phyloP scores from a whole-genome alignment of 257 asterid genomes.

The Solanum neorickii region DNA sequence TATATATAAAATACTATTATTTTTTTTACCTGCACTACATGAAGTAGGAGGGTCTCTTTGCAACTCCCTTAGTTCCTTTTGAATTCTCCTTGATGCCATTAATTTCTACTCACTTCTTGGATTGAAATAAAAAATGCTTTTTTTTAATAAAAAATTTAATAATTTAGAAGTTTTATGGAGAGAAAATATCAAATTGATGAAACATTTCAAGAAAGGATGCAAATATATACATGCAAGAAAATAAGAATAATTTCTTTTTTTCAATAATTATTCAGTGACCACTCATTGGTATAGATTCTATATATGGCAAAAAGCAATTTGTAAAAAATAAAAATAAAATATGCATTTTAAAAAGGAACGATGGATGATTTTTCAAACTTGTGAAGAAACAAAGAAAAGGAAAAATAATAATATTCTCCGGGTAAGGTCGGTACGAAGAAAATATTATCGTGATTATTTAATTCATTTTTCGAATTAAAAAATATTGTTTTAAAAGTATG shows the following conservation, averaged over 20 bases:
- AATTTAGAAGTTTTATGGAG: neutral
- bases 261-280: neutral
- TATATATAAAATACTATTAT: neutral
- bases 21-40: constrained; percentile 3
- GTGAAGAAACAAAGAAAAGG: neutral
- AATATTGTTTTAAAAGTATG: neutral
- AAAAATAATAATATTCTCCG: neutral
- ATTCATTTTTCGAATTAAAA: neutral
- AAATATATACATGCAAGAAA: neutral
- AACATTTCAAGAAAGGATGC: neutral
- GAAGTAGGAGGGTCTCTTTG: constrained; percentile 14
- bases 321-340: neutral
- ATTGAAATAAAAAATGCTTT: neutral
- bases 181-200: neutral
- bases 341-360: neutral
- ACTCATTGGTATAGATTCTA: neutral
- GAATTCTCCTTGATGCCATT: constrained; percentile 13
- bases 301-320: neutral
- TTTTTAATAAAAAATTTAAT: neutral
- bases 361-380: neutral
- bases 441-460: neutral
- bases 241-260: neutral
- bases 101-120: neutral
- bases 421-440: neutral
- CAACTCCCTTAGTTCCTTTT: constrained; percentile 7